Base-by-base conservation (phyloP, 2,329 filamentous ascomycete genomes). In the Cladosporium sp. region DNA sequence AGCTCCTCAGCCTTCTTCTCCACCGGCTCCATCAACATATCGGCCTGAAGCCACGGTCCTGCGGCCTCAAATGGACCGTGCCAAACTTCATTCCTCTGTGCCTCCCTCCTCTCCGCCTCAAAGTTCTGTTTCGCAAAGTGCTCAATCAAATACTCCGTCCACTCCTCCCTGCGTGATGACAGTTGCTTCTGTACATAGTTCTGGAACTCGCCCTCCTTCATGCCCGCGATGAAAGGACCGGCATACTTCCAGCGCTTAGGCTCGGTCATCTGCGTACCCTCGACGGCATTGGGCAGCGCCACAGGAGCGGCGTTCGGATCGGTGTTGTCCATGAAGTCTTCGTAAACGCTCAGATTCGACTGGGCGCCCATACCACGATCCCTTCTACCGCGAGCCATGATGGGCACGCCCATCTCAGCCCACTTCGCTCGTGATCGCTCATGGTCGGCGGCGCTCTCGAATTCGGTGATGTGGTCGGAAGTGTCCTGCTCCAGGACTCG, bases 391-490 rank as follows among this genome's bases (percentile, higher is more conserved):
- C 25, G 72, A 72, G 25, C 78, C 17, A 86, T 82, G 60, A 96
- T 77, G 5, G 90, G 85, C 56, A 96, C 76, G 60, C 84, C 82
- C 72, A 97, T 80, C 73, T 96, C 90, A 71, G 91, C 88, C 78
- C 88, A 97, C 78, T 97, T 97, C 70, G 86, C 80, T 58, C 95
- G 78, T 7, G 90, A 92, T 65, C 91, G 78, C 54, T 87, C 84
- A 74, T 96, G 90, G 73, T 96, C 90, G 59, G 87, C 84, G 0
- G 92, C 89, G 38, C 89, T 92, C 63, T 85, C 82, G 74, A 92
- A 97, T 70, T 97, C 92, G 70, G 92, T 96, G 65, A 97, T 82
- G 72, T 92, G 88, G 75, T 97, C 92, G 66, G 86, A 83, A 2
- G 90, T 89, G 77, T 97, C 93, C 64, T 96, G 82, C 61, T 88